phyloP scores from a whole-genome alignment of 2,329 filamentous ascomycete species.

The Cladorrhinum sp. region DNA sequence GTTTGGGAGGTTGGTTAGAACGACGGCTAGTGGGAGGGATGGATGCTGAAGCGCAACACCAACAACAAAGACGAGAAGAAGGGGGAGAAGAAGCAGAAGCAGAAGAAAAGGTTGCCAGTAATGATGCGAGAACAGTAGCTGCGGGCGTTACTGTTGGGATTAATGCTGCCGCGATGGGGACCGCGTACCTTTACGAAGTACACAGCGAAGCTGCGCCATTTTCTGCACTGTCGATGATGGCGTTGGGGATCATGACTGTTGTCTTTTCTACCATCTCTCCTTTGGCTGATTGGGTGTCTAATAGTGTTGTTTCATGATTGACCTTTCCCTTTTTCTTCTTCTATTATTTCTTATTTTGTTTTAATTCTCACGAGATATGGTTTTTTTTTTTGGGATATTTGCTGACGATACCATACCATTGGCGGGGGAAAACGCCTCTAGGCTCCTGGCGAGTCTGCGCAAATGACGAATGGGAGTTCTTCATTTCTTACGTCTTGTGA shows the following conservation, averaged over 20 bases:
- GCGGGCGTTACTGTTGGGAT: constrained; percentile 53
- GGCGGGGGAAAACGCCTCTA: not conserved
- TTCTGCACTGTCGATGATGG: constrained; percentile 55
- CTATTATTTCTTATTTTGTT: not conserved
- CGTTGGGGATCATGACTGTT: constrained; percentile 55
- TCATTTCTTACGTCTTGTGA: not conserved
- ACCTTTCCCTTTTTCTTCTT: not conserved
- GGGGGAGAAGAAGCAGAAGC: not conserved
- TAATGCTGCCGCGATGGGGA: constrained; percentile 60
- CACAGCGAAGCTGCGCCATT: constrained; percentile 53
- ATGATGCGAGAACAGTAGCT: constrained; percentile 42
- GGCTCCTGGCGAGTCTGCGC: constrained; percentile 10
- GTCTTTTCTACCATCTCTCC: constrained; percentile 50
- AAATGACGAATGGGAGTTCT: not conserved
- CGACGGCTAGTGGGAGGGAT: not conserved
- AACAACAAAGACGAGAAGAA: not conserved
- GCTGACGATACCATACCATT: not conserved
- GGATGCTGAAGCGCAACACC: not conserved
- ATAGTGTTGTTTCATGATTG: constrained; percentile 30
- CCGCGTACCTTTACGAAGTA: constrained; percentile 54
- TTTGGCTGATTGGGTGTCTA: constrained; percentile 39
- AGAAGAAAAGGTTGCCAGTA: constrained; percentile 19
- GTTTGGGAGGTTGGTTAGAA: constrained; percentile 27
- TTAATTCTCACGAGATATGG: not conserved
- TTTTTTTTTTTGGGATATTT: not conserved